Conservation (phyloP, 202 grass and related monocot species). For the Hordeum pubiflorum region DNA sequence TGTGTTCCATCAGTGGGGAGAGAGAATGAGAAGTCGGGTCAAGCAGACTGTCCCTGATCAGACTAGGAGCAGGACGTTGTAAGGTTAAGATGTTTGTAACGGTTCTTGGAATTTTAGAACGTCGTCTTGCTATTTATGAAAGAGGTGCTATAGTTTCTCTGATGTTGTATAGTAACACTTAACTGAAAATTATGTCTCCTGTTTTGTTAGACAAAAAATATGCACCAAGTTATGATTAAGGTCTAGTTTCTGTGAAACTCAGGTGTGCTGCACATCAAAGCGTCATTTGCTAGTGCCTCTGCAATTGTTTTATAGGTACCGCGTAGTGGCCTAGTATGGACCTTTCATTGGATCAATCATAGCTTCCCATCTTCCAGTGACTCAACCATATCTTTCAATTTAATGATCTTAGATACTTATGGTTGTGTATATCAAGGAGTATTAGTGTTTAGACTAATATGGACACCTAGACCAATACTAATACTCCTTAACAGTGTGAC, state of each 20-base stretch:
- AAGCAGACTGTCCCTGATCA: slow-evolving; percentile 37
- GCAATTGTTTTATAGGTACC: not conserved
- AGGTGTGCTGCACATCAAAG: not conserved
- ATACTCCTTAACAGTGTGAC: not conserved
- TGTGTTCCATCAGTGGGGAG: slow-evolving; percentile 60
- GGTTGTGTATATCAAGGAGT: not conserved
- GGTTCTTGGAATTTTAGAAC: not conserved
- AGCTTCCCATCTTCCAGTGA: not conserved
- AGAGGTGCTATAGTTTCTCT: slow-evolving; percentile 8
- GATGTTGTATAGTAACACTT: slow-evolving; percentile 18
- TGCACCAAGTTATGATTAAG: not conserved
- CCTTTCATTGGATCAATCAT: not conserved
- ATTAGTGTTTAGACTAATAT: not conserved
- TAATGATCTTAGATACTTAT: not conserved
- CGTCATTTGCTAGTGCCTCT: not conserved
- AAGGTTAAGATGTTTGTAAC: slow-evolving; percentile 12
- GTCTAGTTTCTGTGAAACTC: not conserved
- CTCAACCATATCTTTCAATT: not conserved
- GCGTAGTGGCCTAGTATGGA: not conserved
- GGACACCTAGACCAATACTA: not conserved
- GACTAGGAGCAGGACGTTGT: slow-evolving; percentile 28
- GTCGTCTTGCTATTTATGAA: not conserved
- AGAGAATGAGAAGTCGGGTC: slow-evolving; percentile 57
- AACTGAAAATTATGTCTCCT: not conserved
- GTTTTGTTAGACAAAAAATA: not conserved